These are phyloP conservation scores for Nakazawaea wyomingensis DNA, from an alignment of 805 yeast genomes.

Conservation along the genomic window DNA sequence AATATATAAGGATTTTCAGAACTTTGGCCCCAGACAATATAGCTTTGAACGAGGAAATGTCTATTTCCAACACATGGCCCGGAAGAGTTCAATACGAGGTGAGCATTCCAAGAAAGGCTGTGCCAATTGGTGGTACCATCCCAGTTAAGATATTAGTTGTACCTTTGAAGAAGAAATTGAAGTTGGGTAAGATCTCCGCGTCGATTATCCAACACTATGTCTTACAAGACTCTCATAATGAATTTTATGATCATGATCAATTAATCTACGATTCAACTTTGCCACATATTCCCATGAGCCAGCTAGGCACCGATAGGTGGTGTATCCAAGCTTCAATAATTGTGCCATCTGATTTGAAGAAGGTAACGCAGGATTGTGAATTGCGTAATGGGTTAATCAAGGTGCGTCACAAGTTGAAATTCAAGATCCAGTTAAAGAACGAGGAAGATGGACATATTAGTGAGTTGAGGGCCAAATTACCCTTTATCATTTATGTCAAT, in stretches of 20 bases:
- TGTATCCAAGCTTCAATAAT: conserved; percentile 33
- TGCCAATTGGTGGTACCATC: conserved; percentile 41
- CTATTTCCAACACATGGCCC: conserved; percentile 48
- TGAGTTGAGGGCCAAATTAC: conserved; percentile 86
- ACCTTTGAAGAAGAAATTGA: conserved; percentile 42
- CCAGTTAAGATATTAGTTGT: conserved; percentile 38
- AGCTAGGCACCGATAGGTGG: conserved; percentile 41
- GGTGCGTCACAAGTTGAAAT: conserved; percentile 84
- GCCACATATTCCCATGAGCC: conserved; percentile 26
- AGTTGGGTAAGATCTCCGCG: conserved; percentile 28
- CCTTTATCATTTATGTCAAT: conserved; percentile 67
- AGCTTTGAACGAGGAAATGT: conserved; percentile 36
- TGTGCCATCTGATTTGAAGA: conserved; percentile 34
- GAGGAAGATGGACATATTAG: conserved; percentile 85
- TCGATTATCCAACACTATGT: conserved; percentile 27
- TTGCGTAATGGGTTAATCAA: conserved; percentile 34
- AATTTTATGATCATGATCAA: conserved; percentile 28
- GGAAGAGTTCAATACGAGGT: conserved; percentile 47
- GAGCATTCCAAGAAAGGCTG: conserved; percentile 34
- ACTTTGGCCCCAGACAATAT: conserved; percentile 36
- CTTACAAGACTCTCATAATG: conserved; percentile 22
- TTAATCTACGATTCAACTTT: conserved; percentile 31
- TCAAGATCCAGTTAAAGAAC: conserved; percentile 71
- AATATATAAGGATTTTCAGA: conserved; percentile 39
- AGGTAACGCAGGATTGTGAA: conserved; percentile 39